Percentiles rank a stretch among this genome's conserved stretches.
These are phyloP conservation scores for Suillus alpinus DNA, from an alignment of 768 basidiomycete genomes.

Conservation along the genomic window DNA sequence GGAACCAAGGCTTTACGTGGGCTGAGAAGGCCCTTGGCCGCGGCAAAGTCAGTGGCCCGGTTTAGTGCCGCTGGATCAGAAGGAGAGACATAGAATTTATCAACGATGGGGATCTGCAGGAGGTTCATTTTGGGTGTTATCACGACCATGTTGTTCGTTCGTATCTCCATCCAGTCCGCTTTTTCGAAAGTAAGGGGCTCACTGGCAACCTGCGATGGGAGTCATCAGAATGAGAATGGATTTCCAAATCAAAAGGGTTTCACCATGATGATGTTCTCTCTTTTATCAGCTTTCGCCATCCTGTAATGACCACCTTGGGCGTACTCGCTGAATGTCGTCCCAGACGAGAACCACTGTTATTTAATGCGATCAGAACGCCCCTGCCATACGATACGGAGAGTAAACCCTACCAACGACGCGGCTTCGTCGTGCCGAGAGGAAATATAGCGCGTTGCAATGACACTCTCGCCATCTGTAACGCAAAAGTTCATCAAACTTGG, in stretches of 20 bases:
- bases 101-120: conserved; percentile 89
- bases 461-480: conserved; percentile 91
- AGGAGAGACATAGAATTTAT: conserved; percentile 89
- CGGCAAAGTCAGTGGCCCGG: conserved; percentile 80
- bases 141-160: conserved; percentile 92
- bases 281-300: conserved; percentile 94
- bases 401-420: conserved; percentile 65
- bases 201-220: conserved; percentile 60
- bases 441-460: conserved; percentile 93
- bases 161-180: conserved; percentile 99
- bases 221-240: conserved; percentile 10
- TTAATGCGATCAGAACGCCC: conserved; percentile 1
- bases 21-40: conserved; percentile 80
- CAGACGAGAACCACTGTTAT: conserved; percentile 87
- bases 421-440: conserved; percentile 90
- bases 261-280: conserved; percentile 94
- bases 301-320: conserved; percentile 86
- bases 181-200: conserved; percentile 97
- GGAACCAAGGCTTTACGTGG: conserved; percentile 42
- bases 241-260: conserved; percentile 6
- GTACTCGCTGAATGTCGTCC: conserved; percentile 90
- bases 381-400: conserved; percentile 5
- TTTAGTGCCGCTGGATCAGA: conserved; percentile 70
- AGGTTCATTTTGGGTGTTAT: conserved; percentile 96
- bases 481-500: conserved; percentile 95